phyloP scores from a whole-genome alignment of 495 filamentous ascomycete genomes.

The Aspergillus bridgeri region DNA sequence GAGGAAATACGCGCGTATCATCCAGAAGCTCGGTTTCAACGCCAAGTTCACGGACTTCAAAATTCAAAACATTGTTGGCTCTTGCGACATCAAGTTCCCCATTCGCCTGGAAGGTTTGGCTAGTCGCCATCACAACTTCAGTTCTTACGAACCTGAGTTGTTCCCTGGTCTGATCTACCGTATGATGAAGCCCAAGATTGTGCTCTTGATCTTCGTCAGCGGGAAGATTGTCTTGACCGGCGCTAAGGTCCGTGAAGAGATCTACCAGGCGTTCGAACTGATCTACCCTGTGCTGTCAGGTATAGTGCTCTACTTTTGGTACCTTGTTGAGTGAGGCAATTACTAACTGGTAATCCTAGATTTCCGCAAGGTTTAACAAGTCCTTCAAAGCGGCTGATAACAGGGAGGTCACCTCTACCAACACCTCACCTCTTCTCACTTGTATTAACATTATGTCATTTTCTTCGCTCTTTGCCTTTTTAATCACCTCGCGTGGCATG shows the following conservation, averaged over 20 bases:
- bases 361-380: constrained; percentile 63
- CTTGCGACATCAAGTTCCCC: constrained; percentile 98
- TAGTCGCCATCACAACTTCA: constrained; percentile 97
- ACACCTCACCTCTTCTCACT: constrained; percentile 36
- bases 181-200: constrained; percentile 99
- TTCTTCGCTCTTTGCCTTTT: constrained; percentile 9
- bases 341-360: constrained; percentile 45
- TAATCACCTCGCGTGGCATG: constrained; percentile 41
- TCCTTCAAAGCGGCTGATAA: constrained; percentile 14
- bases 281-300: constrained; percentile 98
- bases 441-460: constrained; percentile 56
- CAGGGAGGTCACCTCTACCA: constrained; percentile 28
- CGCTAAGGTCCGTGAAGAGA: constrained; percentile 97
- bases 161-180: constrained; percentile 99
- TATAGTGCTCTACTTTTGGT: constrained; percentile 35
- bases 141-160: constrained; percentile 96
- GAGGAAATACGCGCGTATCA: constrained; percentile 97
- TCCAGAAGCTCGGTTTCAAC: constrained; percentile 99
- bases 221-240: constrained; percentile 98
- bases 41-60: constrained; percentile 99
- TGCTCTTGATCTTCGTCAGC: constrained; percentile 96
- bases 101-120: constrained; percentile 96
- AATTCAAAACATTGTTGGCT: constrained; percentile 99
- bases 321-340: not conserved
- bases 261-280: constrained; percentile 97